phyloP scores from a whole-genome alignment of 2,329 filamentous ascomycete genomes.

The Aspergillus neoniger region DNA sequence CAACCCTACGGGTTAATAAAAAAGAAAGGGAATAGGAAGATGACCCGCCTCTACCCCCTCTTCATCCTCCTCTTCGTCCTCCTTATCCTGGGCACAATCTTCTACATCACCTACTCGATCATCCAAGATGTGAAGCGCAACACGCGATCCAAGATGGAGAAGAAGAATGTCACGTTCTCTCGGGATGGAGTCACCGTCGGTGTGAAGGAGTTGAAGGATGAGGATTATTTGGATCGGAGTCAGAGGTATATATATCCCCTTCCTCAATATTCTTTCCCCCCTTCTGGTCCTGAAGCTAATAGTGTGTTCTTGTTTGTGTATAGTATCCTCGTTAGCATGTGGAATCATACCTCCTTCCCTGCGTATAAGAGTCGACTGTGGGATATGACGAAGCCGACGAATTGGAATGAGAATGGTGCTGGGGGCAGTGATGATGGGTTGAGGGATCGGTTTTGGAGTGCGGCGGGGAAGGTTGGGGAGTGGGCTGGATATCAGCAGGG shows the following conservation, averaged over 20 bases:
- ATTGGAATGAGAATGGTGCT: slow-evolving; percentile 1
- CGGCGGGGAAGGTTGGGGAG: slow-evolving; percentile 3
- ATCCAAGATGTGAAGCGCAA: slow-evolving; percentile 59
- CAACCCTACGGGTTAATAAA: background rate
- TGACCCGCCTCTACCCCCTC: slow-evolving; percentile 54
- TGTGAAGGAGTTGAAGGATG: slow-evolving; percentile 58
- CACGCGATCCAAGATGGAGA: slow-evolving; percentile 63
- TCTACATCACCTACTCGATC: slow-evolving; percentile 61
- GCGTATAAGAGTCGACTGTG: slow-evolving; percentile 50
- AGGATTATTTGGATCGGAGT: slow-evolving; percentile 62
- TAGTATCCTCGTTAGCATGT: slow-evolving; percentile 52
- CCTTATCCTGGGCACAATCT: slow-evolving; percentile 53
- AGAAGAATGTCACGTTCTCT: slow-evolving; percentile 62
- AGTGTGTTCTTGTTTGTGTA: background rate
- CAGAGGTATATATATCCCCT: slow-evolving; percentile 49
- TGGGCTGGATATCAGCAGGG: slow-evolving; percentile 2
- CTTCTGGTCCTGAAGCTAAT: background rate
- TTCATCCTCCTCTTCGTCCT: slow-evolving; percentile 59
- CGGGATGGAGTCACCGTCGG: slow-evolving; percentile 64
- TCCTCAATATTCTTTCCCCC: background rate
- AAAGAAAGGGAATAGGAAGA: slow-evolving; percentile 17
- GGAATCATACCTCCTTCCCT: slow-evolving; percentile 51
- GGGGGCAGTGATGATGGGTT: slow-evolving; percentile 22
- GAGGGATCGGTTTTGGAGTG: slow-evolving; percentile 17
- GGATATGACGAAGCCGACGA: slow-evolving; percentile 33